Conservation (phyloP, 2,329 filamentous ascomycete species). For the Trichophyton mentagrophytes region DNA sequence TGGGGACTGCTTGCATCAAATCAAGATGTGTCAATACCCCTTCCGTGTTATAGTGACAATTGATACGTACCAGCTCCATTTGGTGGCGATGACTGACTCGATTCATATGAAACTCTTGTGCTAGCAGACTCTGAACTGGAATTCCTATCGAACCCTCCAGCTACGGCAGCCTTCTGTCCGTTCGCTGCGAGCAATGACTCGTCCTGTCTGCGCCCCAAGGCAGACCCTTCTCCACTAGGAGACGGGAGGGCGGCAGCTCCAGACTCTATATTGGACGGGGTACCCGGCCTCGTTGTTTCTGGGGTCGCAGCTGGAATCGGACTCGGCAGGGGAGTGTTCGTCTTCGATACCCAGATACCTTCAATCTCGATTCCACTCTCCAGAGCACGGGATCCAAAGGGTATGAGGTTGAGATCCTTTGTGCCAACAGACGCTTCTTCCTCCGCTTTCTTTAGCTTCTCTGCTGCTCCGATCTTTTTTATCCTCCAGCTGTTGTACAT, state of each 20-base stretch:
- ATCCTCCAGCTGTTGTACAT: constrained; percentile 43
- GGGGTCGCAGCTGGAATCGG: constrained; percentile 17
- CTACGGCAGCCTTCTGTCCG: neutral
- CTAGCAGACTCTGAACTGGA: neutral
- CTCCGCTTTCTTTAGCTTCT: constrained; percentile 51
- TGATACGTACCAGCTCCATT: neutral
- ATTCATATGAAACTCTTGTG: neutral
- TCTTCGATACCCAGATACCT: constrained; percentile 62
- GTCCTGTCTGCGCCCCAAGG: neutral
- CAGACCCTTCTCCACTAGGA: neutral
- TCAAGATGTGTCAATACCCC: neutral
- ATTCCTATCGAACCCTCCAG: neutral
- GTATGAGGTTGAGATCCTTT: constrained; percentile 54
- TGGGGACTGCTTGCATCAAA: neutral
- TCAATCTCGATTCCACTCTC: constrained; percentile 73
- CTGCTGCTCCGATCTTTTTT: constrained; percentile 49
- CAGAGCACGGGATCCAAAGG: constrained; percentile 76
- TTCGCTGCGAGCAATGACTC: neutral
- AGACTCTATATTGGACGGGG: neutral
- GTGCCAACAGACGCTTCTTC: constrained; percentile 40
- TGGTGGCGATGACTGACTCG: neutral
- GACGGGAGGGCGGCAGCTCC: neutral
- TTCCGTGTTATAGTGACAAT: neutral
- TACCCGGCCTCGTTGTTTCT: constrained; percentile 12
- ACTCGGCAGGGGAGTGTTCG: constrained; percentile 24